Conservation (phyloP, 1,284 basidiomycete genomes). For the Tranzscheliella williamsii region DNA sequence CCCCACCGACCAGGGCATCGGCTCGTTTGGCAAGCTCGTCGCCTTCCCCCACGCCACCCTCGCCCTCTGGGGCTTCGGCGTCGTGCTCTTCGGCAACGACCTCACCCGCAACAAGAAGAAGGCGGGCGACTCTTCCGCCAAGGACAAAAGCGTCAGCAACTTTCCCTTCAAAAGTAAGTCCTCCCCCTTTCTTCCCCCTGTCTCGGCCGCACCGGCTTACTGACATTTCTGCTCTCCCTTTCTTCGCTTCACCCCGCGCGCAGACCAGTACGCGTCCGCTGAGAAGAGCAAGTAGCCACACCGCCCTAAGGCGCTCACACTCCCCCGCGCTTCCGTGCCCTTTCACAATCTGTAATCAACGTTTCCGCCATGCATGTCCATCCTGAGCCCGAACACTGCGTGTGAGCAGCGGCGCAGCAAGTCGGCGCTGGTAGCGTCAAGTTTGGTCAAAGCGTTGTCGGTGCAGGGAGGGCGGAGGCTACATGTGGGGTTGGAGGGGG, state of each 20-base stretch:
- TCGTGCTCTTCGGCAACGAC: slow-evolving; percentile 41
- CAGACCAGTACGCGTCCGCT: slow-evolving; percentile 25
- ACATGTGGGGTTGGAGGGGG: no score
- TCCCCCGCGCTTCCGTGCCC: no score
- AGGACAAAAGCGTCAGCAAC: slow-evolving; percentile 60
- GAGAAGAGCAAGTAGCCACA: slow-evolving; percentile 35
- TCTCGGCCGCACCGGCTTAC: no score
- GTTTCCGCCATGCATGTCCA: no score
- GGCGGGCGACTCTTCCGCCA: slow-evolving; percentile 14
- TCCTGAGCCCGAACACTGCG: no score
- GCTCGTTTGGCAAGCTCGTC: slow-evolving; percentile 27
- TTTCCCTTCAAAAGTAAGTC: slow-evolving; percentile 39
- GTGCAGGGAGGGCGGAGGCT: no score
- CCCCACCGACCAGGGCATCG: slow-evolving; percentile 26
- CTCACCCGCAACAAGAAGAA: slow-evolving; percentile 37
- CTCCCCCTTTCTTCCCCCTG: no score
- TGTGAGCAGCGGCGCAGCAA: neutral
- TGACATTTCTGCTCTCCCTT: neutral
- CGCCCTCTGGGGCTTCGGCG: slow-evolving; percentile 34
- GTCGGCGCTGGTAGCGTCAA: no score
- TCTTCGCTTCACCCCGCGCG: neutral
- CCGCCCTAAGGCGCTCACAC: neutral
- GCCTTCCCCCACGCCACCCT: slow-evolving; percentile 14
- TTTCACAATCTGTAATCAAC: no score
- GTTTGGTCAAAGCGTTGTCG: no score